A percentile compares a stretch with the other conserved stretches of the same genome.
Evolutionary conservation across 1,139 yeast species (phyloP).

Genomic region (Sugiyamaella novakii): DNA sequence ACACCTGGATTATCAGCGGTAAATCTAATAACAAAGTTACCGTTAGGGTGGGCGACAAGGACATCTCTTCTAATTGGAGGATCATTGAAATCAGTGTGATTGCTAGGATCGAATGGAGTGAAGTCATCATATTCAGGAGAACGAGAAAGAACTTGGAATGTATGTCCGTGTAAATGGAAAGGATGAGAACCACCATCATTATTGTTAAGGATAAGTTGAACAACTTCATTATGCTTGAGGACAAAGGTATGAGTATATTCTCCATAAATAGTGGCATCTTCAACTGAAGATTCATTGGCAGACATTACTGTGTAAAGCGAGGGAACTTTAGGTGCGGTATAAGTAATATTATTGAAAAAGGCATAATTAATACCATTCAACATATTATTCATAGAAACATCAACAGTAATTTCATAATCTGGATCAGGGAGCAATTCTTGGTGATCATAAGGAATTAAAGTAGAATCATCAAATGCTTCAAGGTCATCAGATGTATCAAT

Average conservation of each 20-base stretch:
- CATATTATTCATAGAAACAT: constrained; percentile 77
- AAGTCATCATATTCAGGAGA: constrained; percentile 53
- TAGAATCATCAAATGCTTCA: constrained; percentile 55
- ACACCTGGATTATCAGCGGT: constrained; percentile 86
- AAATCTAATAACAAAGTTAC: constrained; percentile 66
- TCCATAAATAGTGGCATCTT: constrained; percentile 69
- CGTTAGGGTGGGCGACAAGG: constrained; percentile 63
- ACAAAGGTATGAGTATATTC: constrained; percentile 74
- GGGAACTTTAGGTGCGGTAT: constrained; percentile 78
- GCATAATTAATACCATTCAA: constrained; percentile 86
- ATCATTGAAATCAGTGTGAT: constrained; percentile 58
- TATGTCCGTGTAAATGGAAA: constrained; percentile 86
- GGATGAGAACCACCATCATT: constrained; percentile 80
- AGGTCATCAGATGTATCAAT: constrained; percentile 44
- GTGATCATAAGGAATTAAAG: constrained; percentile 58
- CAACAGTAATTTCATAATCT: constrained; percentile 64
- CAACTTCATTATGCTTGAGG: constrained; percentile 61
- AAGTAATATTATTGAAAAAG: constrained; percentile 83
- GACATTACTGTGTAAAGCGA: constrained; percentile 72
- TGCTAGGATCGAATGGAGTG: constrained; percentile 52
- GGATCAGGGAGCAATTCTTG: constrained; percentile 60
- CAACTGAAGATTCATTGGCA: constrained; percentile 53
- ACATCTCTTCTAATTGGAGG: constrained; percentile 74
- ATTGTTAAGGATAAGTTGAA: constrained; percentile 71
- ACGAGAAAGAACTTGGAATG: constrained; percentile 67